Conservation (phyloP, 2,329 filamentous ascomycete species). For the Trichoderma semiorbis region DNA sequence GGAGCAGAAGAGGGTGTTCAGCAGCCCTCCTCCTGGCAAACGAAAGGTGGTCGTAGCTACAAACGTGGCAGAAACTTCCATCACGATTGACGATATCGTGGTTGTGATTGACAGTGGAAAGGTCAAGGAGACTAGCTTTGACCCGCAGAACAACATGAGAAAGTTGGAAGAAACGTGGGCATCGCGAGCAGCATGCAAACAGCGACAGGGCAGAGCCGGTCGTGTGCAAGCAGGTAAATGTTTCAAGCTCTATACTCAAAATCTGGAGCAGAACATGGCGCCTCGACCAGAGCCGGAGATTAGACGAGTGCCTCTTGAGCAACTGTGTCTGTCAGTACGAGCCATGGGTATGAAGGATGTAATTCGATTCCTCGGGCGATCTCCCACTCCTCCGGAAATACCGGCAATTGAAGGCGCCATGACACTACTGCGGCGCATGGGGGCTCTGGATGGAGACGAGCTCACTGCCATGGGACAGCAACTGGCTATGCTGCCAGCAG, state of each 20-base stretch:
- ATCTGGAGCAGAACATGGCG: constrained; percentile 80
- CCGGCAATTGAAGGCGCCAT: constrained; percentile 84
- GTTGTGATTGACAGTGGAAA: constrained; percentile 93
- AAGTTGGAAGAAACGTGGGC: constrained; percentile 94
- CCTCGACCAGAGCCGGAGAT: constrained; percentile 93
- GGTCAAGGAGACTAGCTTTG: constrained; percentile 95
- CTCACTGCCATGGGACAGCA: constrained; percentile 89
- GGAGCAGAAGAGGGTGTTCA: constrained; percentile 86
- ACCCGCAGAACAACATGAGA: constrained; percentile 88
- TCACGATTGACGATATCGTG: constrained; percentile 96
- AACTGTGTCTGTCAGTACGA: constrained; percentile 89
- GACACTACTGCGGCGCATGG: constrained; percentile 75
- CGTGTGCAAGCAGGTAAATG: constrained; percentile 87
- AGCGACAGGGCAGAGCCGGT: constrained; percentile 87
- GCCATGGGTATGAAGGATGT: constrained; percentile 91
- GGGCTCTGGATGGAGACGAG: constrained; percentile 79
- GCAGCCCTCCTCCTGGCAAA: constrained; percentile 69
- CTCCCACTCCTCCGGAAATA: constrained; percentile 83
- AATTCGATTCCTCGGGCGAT: constrained; percentile 73
- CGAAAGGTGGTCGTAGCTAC: constrained; percentile 92
- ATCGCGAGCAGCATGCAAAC: constrained; percentile 88
- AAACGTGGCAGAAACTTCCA: constrained; percentile 96
- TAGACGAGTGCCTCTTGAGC: constrained; percentile 84
- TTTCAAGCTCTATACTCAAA: constrained; percentile 91
- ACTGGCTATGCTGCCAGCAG: constrained; percentile 91